These are phyloP conservation scores for Lotus japonicus DNA, from an alignment of 306 rosid species.

Conservation along the genomic window DNA sequence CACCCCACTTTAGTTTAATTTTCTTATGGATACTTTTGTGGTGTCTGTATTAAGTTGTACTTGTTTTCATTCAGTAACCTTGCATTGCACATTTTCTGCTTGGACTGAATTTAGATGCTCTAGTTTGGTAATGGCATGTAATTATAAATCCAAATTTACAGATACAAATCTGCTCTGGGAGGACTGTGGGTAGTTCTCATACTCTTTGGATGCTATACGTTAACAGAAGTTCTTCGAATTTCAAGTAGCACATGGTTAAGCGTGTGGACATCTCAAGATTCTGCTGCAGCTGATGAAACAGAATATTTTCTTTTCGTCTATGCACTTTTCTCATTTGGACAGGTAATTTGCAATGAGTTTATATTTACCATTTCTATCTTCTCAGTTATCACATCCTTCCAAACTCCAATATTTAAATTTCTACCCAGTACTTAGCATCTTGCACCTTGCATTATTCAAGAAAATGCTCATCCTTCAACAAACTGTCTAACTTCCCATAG, in stretches of 20 bases:
- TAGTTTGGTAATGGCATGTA: neutral
- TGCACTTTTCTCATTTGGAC: slow-evolving; percentile 66
- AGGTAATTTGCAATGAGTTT: slow-evolving; percentile 39
- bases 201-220: slow-evolving; percentile 52
- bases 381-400: slow-evolving; percentile 5
- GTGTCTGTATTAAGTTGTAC: too few relatives aligned
- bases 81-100: too few relatives aligned
- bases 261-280: slow-evolving; percentile 67
- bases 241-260: slow-evolving; percentile 83
- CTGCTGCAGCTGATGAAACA: slow-evolving; percentile 34
- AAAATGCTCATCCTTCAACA: neutral
- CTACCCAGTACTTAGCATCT: neutral
- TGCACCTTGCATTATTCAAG: neutral
- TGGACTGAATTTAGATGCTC: neutral
- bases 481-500: neutral
- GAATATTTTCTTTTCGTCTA: slow-evolving; percentile 65
- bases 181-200: slow-evolving; percentile 68
- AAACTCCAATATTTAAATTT: neutral
- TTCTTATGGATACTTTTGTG: too few relatives aligned
- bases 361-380: slow-evolving; percentile 7
- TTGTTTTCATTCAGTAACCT: too few relatives aligned
- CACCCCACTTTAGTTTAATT: too few relatives aligned
- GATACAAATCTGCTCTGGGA: slow-evolving; percentile 79
- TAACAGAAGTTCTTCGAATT: slow-evolving; percentile 70
- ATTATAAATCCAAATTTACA: slow-evolving; percentile 23